These are phyloP conservation scores for Apiotrichum sp. DNA, from an alignment of 1,284 basidiomycete species.

Conservation along the genomic window DNA sequence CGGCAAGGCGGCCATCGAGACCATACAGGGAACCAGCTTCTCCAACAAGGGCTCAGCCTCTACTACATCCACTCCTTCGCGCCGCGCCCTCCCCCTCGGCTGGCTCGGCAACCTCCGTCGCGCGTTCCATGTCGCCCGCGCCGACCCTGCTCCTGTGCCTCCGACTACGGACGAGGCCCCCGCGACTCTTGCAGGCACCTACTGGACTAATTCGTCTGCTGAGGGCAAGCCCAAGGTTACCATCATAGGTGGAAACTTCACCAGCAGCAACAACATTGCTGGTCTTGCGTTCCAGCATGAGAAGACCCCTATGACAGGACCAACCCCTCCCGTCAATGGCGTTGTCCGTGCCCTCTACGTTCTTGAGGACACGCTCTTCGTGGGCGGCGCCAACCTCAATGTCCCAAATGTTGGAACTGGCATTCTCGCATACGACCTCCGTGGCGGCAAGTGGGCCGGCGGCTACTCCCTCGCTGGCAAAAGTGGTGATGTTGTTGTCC, in stretches of 20 bases:
- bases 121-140: conserved; percentile 49
- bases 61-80: conserved; percentile 1
- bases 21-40: conserved; percentile 30
- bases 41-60: conserved; percentile 22
- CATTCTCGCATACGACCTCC: conserved; percentile 73
- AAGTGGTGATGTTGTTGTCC: conserved; percentile 55
- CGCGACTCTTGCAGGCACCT: conserved; percentile 75
- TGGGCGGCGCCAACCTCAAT: conserved; percentile 60
- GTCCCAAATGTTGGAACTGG: conserved; percentile 52
- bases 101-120: conserved; percentile 34
- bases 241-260: conserved; percentile 87
- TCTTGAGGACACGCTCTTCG: conserved; percentile 57
- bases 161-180: conserved; percentile 59
- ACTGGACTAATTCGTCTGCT: conserved; percentile 77
- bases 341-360: conserved; percentile 68
- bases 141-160: conserved; percentile 46
- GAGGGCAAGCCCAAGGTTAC: conserved; percentile 55
- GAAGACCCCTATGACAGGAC: conserved; percentile 53
- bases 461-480: conserved; percentile 48
- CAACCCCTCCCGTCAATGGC: conserved; percentile 55
- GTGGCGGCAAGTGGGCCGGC: conserved; percentile 56
- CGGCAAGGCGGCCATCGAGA: conserved; percentile 28
- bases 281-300: conserved; percentile 72
- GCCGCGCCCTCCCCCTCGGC: conserved; percentile 2
- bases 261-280: conserved; percentile 48